Evolutionary conservation across 257 asterid species (phyloP), one percentile per base, ranked within the genome.

Genomic region (Solanum peruvianum): DNA sequence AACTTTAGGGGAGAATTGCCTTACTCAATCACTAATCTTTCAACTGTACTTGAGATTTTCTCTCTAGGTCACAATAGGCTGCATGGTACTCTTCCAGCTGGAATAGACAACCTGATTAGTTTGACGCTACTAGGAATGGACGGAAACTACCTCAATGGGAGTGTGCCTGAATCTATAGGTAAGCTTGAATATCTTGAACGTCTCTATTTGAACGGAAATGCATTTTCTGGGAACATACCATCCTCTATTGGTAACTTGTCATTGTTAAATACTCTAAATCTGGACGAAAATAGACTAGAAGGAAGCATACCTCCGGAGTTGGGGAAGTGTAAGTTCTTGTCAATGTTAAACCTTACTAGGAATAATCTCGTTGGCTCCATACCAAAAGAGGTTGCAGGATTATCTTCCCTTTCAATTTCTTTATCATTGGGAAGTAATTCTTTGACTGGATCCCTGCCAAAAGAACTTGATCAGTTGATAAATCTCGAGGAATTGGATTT

Each of bases 311-410:
- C 91, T 23, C 31, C 76, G 29, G 87, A 73, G 87, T 37, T 89
- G 11, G 87, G 87, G 23, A 85, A 78, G 25, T 80, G 88, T 29
- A 85, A 29, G 62, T 33, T 56, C 20, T 47, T 89, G 82, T 67
- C 83, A 42, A 56, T 29, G 6, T 75, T 89, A 5, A 64, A 89
- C 85, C 62, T 89, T 7, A 78, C 87, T 27, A 47, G 84, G 27
- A 89, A 89, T 20, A 81, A 27, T 45, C 89, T 89, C 35, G n/a
- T 58, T 62, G 91, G 91, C 23, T 13, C 49, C 83, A 83, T 89
- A 11, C 89, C 89, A 2, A 25, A 35, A 15, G 87, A 86, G 72
- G 13, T 89, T 12, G 25, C 75, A 18, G 44, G 87, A 15, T 47
- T 87, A 16, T 69, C 87, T 67, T 86, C 90, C 47, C 66, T 83